phyloP scores from a whole-genome alignment of 805 yeast species.

The Zygotorulaspora danielsina region DNA sequence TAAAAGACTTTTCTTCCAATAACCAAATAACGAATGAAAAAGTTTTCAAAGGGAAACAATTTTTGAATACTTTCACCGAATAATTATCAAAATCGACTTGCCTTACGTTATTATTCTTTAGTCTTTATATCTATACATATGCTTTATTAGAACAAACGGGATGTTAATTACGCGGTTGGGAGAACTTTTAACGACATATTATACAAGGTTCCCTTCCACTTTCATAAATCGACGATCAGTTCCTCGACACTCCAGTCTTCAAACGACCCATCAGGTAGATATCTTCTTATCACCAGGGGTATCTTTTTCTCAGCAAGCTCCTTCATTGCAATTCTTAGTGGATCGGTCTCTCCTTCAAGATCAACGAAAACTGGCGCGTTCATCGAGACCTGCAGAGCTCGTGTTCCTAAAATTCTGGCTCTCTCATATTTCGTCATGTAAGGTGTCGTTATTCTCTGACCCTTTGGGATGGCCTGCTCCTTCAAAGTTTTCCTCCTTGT shows the following conservation, averaged over 20 bases:
- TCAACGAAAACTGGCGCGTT: constrained; percentile 98
- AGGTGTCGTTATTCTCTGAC: constrained; percentile 90
- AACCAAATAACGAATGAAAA: constrained; percentile 53
- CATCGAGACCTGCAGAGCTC: constrained; percentile 96
- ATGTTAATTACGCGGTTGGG: neutral
- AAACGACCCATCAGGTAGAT: constrained; percentile 91
- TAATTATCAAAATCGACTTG: constrained; percentile 3
- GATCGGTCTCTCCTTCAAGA: constrained; percentile 98
- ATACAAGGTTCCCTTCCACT: constrained; percentile 9
- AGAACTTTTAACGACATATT: constrained; percentile 3
- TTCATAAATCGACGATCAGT: constrained; percentile 75
- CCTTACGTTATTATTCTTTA: neutral
- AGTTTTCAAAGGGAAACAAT: constrained; percentile 57
- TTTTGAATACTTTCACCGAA: constrained; percentile 49
- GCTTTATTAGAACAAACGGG: neutral
- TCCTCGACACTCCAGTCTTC: constrained; percentile 99
- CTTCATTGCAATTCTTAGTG: constrained; percentile 95
- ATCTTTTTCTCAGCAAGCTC: constrained; percentile 92
- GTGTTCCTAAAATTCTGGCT: constrained; percentile 94
- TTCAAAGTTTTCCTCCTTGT: constrained; percentile 58
- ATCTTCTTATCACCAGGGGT: constrained; percentile 92
- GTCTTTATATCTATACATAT: constrained; percentile 2
- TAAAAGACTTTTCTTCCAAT: constrained; percentile 52
- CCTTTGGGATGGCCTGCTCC: constrained; percentile 85
- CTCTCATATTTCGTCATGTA: constrained; percentile 98